Evolutionary conservation across 345 rosid species (phyloP).

Genomic region (Tarenaya hassleriana): DNA sequence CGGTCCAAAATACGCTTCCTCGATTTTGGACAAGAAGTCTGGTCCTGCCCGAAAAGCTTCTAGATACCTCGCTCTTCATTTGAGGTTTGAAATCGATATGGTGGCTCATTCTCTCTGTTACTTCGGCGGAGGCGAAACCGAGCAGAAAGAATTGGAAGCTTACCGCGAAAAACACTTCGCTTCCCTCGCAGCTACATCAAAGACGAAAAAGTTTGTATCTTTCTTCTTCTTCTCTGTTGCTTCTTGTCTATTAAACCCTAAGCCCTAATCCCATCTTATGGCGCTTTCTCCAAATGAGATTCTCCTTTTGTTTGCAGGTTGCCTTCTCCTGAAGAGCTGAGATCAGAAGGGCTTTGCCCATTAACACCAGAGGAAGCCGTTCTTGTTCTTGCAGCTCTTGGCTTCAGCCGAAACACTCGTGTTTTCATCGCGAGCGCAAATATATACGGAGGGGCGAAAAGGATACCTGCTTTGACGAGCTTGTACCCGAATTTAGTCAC

Average conservation of each 20-base stretch:
- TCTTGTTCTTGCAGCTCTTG: conserved; percentile 92
- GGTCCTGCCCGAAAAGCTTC: conserved; percentile 45
- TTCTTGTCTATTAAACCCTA: too few relatives aligned
- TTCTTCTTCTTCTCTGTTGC: not conserved
- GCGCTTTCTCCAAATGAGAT: too few relatives aligned
- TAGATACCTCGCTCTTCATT: conserved; percentile 73
- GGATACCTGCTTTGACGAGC: conserved; percentile 65
- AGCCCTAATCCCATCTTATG: too few relatives aligned
- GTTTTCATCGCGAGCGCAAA: conserved; percentile 85
- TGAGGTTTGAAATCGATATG: conserved; percentile 95
- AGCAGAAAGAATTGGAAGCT: conserved; percentile 64
- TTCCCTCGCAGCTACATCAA: conserved; percentile 51
- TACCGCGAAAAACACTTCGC: conserved; percentile 88
- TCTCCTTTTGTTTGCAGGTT: conserved; percentile 37
- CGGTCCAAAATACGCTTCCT: conserved; percentile 52
- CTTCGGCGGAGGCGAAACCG: conserved; percentile 84
- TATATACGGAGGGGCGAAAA: conserved; percentile 63
- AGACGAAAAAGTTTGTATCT: conserved; percentile 46
- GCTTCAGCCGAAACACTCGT: conserved; percentile 72
- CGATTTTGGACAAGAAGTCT: conserved; percentile 32
- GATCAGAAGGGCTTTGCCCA: conserved; percentile 86
- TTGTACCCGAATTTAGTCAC: conserved; percentile 87
- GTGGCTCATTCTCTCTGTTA: conserved; percentile 96
- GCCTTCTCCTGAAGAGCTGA: conserved; percentile 64
- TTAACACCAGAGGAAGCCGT: conserved; percentile 91